phyloP scores from a whole-genome alignment of 2,329 filamentous ascomycete genomes.

The Pezicula radicicola region DNA sequence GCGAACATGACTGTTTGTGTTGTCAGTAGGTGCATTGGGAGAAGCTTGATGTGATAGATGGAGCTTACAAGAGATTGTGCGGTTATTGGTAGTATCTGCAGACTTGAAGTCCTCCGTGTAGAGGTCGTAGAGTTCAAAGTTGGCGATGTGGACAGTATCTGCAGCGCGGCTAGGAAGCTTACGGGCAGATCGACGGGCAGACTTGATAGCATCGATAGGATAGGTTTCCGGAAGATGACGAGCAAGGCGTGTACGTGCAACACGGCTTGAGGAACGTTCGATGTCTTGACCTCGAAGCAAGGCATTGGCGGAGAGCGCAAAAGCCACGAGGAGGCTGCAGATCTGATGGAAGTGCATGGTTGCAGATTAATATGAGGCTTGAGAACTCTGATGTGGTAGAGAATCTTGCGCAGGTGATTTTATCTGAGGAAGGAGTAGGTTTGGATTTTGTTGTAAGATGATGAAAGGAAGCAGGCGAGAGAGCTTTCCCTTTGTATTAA shows the following conservation, averaged over 20 bases:
- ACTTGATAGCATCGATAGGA: neutral
- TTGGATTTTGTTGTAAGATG: neutral
- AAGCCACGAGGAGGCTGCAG: conserved; percentile 7
- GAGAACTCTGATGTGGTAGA: neutral
- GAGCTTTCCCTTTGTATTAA: too few species aligned
- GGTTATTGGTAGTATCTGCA: conserved; percentile 4
- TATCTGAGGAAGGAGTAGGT: neutral
- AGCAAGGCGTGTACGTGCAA: neutral
- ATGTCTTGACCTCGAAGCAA: neutral
- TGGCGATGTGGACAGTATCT: conserved; percentile 2
- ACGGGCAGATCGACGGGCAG: neutral
- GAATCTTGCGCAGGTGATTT: neutral
- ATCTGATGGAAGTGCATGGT: conserved; percentile 12
- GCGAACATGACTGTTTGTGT: conserved; percentile 18
- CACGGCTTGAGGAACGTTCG: neutral
- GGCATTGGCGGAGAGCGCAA: conserved; percentile 8
- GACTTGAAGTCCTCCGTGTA: neutral
- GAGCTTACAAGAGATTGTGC: conserved; percentile 11
- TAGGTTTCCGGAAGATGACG: neutral
- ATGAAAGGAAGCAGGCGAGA: too few species aligned
- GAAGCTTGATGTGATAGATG: neutral
- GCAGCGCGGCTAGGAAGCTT: neutral
- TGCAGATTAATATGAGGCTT: neutral
- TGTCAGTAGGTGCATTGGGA: neutral
- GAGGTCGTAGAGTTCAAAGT: conserved; percentile 13